Evolutionary conservation across 2,329 filamentous ascomycete species (phyloP).

Genomic region (Dryadomyces sulphureus): DNA sequence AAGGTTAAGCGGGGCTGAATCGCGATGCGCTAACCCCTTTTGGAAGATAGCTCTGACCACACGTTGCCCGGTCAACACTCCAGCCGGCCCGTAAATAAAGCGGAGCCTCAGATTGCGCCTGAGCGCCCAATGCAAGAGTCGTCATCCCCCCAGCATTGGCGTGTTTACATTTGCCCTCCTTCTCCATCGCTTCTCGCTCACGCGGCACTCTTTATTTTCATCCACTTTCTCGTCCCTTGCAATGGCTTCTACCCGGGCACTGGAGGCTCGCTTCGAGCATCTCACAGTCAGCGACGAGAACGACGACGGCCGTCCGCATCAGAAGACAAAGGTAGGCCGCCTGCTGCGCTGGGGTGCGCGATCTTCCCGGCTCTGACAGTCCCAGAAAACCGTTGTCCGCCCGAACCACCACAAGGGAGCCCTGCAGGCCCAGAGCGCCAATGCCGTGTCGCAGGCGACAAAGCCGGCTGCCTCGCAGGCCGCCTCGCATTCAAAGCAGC

Average conservation of each 20-base stretch:
- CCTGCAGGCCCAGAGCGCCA: slow-evolving; percentile 62
- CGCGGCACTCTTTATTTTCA: not conserved
- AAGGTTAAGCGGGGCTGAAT: too few relatives aligned
- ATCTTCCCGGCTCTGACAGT: slow-evolving; percentile 8
- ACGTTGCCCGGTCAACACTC: not conserved
- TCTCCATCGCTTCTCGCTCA: not conserved
- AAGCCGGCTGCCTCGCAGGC: too few relatives aligned
- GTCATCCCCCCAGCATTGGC: not conserved
- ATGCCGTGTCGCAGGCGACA: slow-evolving; percentile 43
- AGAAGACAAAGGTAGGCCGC: slow-evolving; percentile 59
- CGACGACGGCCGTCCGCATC: slow-evolving; percentile 44
- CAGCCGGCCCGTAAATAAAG: not conserved
- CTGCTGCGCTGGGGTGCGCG: slow-evolving; percentile 25
- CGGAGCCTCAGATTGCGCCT: not conserved
- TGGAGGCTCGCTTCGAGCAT: slow-evolving; percentile 82
- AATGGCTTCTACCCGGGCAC: slow-evolving; percentile 55
- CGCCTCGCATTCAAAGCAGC: too few relatives aligned
- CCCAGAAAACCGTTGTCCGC: slow-evolving; percentile 38
- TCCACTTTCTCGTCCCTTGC: slow-evolving; percentile 1
- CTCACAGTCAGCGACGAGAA: slow-evolving; percentile 86
- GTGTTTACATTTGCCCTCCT: not conserved
- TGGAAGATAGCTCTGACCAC: too few relatives aligned
- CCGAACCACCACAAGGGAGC: slow-evolving; percentile 78
- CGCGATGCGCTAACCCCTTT: too few relatives aligned
- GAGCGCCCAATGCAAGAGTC: not conserved